Conservation (phyloP, 192 early-diverging fungal species). For the Globomyces pollinis-pini region DNA sequence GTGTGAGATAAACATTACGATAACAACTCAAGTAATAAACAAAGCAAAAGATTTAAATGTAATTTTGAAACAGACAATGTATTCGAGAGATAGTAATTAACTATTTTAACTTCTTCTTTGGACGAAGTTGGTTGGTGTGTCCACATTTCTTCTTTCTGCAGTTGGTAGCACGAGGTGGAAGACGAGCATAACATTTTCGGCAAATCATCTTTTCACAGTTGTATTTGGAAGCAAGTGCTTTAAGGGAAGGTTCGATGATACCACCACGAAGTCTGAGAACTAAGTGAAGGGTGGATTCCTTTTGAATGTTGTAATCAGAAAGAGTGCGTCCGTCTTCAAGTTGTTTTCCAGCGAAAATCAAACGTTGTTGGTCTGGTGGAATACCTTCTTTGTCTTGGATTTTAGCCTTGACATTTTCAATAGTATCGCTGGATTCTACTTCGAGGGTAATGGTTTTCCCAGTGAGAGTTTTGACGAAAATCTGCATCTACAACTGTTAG, state of each 20-base stretch:
- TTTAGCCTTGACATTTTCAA: slow-evolving; percentile 90
- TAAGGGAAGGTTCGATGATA: slow-evolving; percentile 98
- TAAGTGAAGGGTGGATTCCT: slow-evolving; percentile 96
- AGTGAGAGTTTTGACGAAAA: slow-evolving; percentile 86
- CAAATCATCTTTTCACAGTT: slow-evolving; percentile 99
- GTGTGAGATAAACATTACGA: no score
- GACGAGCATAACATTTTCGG: slow-evolving; percentile 99
- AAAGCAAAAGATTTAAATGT: no score
- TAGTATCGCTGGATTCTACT: slow-evolving; percentile 87
- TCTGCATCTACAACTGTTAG: no score
- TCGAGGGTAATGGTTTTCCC: slow-evolving; percentile 97
- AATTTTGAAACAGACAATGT: slow-evolving; percentile 6
- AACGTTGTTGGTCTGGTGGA: slow-evolving; percentile 98
- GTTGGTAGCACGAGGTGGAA: slow-evolving; percentile 99
- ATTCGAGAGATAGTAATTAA: slow-evolving; percentile 7
- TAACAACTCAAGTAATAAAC: no score
- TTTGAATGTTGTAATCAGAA: slow-evolving; percentile 99
- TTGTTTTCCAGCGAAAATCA: slow-evolving; percentile 99
- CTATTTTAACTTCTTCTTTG: slow-evolving; percentile 99
- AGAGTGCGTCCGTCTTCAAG: slow-evolving; percentile 97
- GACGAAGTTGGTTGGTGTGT: slow-evolving; percentile 96
- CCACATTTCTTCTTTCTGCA: slow-evolving; percentile 99
- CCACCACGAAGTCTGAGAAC: slow-evolving; percentile 94
- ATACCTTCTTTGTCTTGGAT: slow-evolving; percentile 99
- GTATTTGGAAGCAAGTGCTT: slow-evolving; percentile 97